Evolutionary conservation across 345 rosid genomes (phyloP), one percentile per base, ranked within the genome.

Genomic region (Excoecaria agallocha): DNA sequence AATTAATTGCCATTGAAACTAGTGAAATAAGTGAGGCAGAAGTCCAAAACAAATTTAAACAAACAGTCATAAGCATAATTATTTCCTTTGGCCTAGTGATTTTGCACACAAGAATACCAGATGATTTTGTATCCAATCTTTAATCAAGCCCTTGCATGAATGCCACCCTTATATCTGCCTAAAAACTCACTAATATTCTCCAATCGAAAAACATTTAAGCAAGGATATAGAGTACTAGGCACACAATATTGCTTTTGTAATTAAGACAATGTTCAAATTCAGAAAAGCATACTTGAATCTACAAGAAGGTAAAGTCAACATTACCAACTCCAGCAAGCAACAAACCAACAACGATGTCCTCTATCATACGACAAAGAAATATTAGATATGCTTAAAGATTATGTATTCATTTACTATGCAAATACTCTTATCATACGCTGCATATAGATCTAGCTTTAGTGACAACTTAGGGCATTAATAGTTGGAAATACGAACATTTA

Each of bases 301-400:
- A 95, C 99, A 17, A 90, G 92, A 73, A 95, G 98, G 75, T 93
- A 93, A 95, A 76, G 75, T 95, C 99, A 68, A 95, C 99, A 77
- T 95, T 95, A 73, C 99, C 99, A 56, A 95, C 99, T 69, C 99
- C 99, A 79, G 97, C 94, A 80, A 93, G 89, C 87, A 93, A 83
- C 85, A 95, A 89, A 65, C 99, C 99, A 83, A 87, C 89, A 12
- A 95, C 85, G 0, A 96, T 93, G 78, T 95, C 99, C 99, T 95
- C 71, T 72, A 71, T 43, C 54, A 70, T 10, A 55, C 3, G 9
- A 69, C 62, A 8, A 52, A 62, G 46, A 39, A 48, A 20, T n/a
- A 73, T 51, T 19, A 73, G 52, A 39, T 19, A 37, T 9, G 50
- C 6, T 62, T 5, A 24, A 64, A 39, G 10, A n/a, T n/a, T n/a